Conservation (phyloP, 2,329 filamentous ascomycete species). For the Didymella pomorum region DNA sequence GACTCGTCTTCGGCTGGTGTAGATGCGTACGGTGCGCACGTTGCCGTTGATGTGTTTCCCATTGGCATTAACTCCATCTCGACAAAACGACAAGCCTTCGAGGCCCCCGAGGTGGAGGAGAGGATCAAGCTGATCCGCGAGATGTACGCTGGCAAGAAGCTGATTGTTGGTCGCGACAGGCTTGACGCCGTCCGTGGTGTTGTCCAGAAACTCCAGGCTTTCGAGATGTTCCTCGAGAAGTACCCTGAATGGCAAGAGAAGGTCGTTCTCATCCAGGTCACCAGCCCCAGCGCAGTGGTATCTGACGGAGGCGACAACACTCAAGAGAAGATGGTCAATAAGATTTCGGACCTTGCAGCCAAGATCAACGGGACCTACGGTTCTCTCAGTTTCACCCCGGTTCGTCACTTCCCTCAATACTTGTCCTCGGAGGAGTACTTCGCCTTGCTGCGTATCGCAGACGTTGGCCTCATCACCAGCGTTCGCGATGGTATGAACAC, state of each 20-base stretch:
- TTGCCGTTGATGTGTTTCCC: constrained; percentile 91
- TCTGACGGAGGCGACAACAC: constrained; percentile 74
- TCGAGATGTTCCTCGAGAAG: constrained; percentile 87
- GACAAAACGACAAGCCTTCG: constrained; percentile 78
- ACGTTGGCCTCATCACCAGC: constrained; percentile 93
- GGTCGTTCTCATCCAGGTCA: constrained; percentile 94
- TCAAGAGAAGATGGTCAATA: constrained; percentile 82
- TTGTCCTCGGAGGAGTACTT: constrained; percentile 91
- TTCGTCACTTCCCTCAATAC: constrained; percentile 95
- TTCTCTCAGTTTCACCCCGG: constrained; percentile 85
- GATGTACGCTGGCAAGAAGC: constrained; percentile 87
- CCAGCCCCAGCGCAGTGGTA: constrained; percentile 82
- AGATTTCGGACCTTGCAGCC: constrained; percentile 89
- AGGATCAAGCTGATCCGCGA: constrained; percentile 75
- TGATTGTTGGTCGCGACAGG: constrained; percentile 94
- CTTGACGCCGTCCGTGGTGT: constrained; percentile 92
- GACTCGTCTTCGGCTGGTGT: constrained; percentile 85
- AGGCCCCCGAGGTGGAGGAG: constrained; percentile 72
- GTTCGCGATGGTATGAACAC: constrained; percentile 99
- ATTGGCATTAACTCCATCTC: constrained; percentile 91
- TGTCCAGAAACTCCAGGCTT: constrained; percentile 93
- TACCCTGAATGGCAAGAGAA: constrained; percentile 92
- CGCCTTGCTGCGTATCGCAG: constrained; percentile 85
- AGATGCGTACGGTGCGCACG: constrained; percentile 86
- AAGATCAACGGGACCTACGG: constrained; percentile 92